Base-by-base conservation (phyloP, 768 basidiomycete genomes). In the Xerocomellus amylosporus region DNA sequence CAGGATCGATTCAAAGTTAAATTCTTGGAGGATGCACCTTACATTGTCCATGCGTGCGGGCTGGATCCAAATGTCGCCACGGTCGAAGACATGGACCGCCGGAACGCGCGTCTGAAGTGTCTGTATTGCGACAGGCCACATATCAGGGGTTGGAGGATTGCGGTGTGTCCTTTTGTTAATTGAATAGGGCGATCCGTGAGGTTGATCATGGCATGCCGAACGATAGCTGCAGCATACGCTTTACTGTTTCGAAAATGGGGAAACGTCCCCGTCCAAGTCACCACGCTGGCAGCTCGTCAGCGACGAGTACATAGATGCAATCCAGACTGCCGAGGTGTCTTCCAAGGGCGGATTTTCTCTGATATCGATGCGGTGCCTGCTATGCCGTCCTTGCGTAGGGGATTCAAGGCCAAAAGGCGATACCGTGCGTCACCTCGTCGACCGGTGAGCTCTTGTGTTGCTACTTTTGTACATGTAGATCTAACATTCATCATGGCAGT, bases 11-110 rank as follows among this genome's bases (percentile, higher is more conserved):
- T 33, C 15, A 6, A 17, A 8, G 20, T 55, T 33, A 34, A 19
- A 15, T 55, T 50, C n/a, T 1, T 55, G 8, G 10, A 24, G 8
- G 48, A 38, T 1, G 54, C 54, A 1, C 28, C 43, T 0, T 41
- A 55, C 19, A 41, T 55, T n/a, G 43, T 55, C 3, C 19, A 28
- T 22, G 30, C 49, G 2, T 50, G 54, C 39, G 54, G 56, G 2
- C 24, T 57, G 17, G 51, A 51, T 28, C 42, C 50, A 2, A 28
- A 20, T 9, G 42, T 44, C 13, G 42, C 50, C 34, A 51, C 51
- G 2, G 28, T 38, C 13, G 30, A 51, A 19, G 51, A 56, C 14
- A 39, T 48, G 51, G 56, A 53, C 31, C 34, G 42, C 43, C 26
- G 34, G 8, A 54, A 57, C 31, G 56, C 52, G 24, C 31, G 43